Evolutionary conservation across 148 eudicot genomes (phyloP).

Genomic region (Rhododendron vialii): DNA sequence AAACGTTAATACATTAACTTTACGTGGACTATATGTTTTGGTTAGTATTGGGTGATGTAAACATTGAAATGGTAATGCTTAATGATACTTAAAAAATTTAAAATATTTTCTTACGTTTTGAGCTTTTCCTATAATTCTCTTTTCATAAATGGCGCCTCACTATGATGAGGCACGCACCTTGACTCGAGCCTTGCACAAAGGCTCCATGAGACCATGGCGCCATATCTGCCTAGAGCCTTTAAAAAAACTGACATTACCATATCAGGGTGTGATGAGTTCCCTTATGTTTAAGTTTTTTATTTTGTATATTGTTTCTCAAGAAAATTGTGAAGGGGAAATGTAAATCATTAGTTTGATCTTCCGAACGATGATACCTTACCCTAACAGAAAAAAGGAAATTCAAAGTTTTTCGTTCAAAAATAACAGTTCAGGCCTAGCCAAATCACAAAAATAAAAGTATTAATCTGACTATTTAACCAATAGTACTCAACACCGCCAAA

Average conservation of each 20-base stretch:
- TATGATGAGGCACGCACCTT: neutral
- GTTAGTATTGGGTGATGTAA: too few relatives aligned
- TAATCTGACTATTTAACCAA: neutral
- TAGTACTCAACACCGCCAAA: neutral
- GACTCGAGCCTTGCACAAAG: neutral
- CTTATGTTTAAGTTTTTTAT: neutral
- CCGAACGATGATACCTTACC: neutral
- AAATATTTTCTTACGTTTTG: neutral
- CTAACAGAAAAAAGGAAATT: neutral
- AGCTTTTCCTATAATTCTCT: neutral
- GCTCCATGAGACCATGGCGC: neutral
- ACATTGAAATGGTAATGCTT: too few relatives aligned
- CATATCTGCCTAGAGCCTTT: neutral
- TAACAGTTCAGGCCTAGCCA: neutral
- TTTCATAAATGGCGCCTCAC: neutral
- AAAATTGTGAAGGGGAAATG: neutral
- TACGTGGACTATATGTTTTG: too few relatives aligned
- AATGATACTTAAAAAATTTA: neutral
- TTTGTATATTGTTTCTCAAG: neutral
- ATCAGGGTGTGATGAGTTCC: neutral
- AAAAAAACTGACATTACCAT: neutral
- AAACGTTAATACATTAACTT: too few relatives aligned
- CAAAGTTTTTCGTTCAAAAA: neutral
- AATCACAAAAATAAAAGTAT: neutral
- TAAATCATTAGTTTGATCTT: neutral